These are phyloP conservation scores for Grosmannia clavigera DNA, from an alignment of 2,329 filamentous ascomycete genomes.

Conservation along the genomic window DNA sequence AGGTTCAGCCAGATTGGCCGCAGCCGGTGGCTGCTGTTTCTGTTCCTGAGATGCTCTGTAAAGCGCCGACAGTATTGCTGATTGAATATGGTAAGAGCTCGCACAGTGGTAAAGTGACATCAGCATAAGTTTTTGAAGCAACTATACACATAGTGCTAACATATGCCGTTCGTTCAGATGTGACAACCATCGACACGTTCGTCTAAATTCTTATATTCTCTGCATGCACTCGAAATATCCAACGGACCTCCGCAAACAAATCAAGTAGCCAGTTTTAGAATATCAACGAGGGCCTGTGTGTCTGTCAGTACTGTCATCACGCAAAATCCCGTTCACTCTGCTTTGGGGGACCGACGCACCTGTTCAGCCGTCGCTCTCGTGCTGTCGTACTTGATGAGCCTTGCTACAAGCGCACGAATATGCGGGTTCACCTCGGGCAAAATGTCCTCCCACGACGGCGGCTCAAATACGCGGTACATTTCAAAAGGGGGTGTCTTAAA, in stretches of 20 bases:
- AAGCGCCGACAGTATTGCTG: too few species aligned
- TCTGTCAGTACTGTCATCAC: neutral
- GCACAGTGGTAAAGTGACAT: too few species aligned
- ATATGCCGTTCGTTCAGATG: neutral
- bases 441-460: constrained; percentile 55
- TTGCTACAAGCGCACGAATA: constrained; percentile 53
- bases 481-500: constrained; percentile 75
- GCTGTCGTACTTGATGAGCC: constrained; percentile 62
- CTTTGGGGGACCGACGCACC: constrained; percentile 20
- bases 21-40: too few species aligned
- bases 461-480: constrained; percentile 68
- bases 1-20: too few species aligned
- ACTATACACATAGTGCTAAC: too few species aligned
- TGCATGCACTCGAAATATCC: neutral
- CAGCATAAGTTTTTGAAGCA: too few species aligned
- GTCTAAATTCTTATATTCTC: too few species aligned
- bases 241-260: neutral
- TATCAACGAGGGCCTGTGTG: constrained; percentile 1
- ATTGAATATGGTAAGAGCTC: too few species aligned
- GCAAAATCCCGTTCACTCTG: neutral
- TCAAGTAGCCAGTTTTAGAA: neutral
- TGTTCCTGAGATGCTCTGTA: too few species aligned
- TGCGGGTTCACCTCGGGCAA: constrained; percentile 46
- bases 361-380: constrained; percentile 53
- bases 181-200: too few species aligned